Percentiles rank a stretch among this genome's conserved stretches.
phyloP scores from a whole-genome alignment of 108 stramenopile species.

The Cafeteria roenbergensis region DNA sequence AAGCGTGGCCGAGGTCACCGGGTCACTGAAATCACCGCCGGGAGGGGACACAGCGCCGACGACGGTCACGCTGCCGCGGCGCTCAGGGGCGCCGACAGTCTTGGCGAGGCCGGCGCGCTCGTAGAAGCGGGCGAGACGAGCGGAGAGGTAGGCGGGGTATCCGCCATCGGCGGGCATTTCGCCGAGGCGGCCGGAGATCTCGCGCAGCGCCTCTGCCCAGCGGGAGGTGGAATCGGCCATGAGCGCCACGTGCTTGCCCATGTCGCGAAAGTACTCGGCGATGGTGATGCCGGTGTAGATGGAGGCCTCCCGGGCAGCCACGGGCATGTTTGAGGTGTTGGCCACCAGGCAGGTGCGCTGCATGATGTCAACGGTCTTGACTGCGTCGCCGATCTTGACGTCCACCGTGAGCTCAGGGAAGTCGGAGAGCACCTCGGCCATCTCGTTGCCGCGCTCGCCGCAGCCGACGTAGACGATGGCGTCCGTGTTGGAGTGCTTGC shows the following conservation, averaged over 20 bases:
- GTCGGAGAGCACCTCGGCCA: conserved; percentile 98
- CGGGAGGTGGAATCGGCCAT: conserved; percentile 99
- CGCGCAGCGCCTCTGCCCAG: conserved; percentile 99
- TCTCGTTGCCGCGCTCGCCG: conserved; percentile 96
- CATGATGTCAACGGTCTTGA: conserved; percentile 95
- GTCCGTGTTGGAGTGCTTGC: conserved; percentile 95
- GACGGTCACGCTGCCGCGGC: conserved; percentile 94
- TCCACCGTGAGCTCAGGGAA: conserved; percentile 99
- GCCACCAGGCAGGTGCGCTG: conserved; percentile 98
- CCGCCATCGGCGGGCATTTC: conserved; percentile 99
- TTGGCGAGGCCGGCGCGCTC: conserved; percentile 96
- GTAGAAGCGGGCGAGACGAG: conserved; percentile 98
- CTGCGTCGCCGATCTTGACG: conserved; percentile 54
- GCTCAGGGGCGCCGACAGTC: conserved; percentile 87
- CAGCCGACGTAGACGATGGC: conserved; percentile 84
- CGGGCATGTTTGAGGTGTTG: conserved; percentile 99
- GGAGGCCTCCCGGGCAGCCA: conserved; percentile 98
- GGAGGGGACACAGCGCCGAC: conserved; percentile 98
- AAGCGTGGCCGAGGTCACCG: conserved; percentile 95
- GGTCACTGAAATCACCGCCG: conserved; percentile 98
- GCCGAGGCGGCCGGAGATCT: conserved; percentile 98
- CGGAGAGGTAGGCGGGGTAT: conserved; percentile 98
- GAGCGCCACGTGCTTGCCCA: conserved; percentile 98
- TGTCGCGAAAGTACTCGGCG: conserved; percentile 95
- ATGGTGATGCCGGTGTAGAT: conserved; percentile 98